Evolutionary conservation across 257 asterid species (phyloP), one percentile per base, ranked within the genome.

Genomic region (Penstemon eatonii): DNA sequence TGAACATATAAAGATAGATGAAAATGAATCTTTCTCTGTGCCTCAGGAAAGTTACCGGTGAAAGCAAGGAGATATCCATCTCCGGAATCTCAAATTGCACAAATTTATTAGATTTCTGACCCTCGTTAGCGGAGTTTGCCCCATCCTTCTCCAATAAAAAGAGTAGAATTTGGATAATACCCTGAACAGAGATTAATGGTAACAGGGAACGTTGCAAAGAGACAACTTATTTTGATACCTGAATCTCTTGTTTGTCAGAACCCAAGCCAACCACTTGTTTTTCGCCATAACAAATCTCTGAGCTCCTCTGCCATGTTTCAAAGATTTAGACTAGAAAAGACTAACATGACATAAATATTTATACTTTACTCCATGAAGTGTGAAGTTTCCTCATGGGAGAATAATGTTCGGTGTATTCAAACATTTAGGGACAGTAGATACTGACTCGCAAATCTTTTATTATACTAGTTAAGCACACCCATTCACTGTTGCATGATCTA

Each of bases 61-160:
- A 75, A 74, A 79, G 75, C 68, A 70, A 68, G 51, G 85, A 75
- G 7, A 63, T 38, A 64, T 86, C 81, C 80, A 87, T 76, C 84
- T 82, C 90, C 19, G 89, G 88, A 73, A 86, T 73, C 77, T 94
- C 99, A 81, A 89, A 91, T 43, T 81, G 87, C 78, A 78, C 15
- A 70, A 78, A 77, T 37, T 77, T 55, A 67, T 69, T 60, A 37
- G 39, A 75, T 71, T 73, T 69, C 47, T 56, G 79, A 66, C 64
- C 77, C 67, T 70, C 74, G 58, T 40, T 60, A 67, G 67, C 68
- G 55, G 65, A 71, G 72, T 67, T 45, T 63, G 58, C 47, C 55
- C 56, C 83, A 75, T 62, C 80, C 68, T 78, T 82, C 79, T 60
- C 84, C 92, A 73, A 71, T 39, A 36, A 63, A 47, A 68, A 45